Conservation (phyloP, 805 yeast species). For the Wickerhamomyces silvicola region DNA sequence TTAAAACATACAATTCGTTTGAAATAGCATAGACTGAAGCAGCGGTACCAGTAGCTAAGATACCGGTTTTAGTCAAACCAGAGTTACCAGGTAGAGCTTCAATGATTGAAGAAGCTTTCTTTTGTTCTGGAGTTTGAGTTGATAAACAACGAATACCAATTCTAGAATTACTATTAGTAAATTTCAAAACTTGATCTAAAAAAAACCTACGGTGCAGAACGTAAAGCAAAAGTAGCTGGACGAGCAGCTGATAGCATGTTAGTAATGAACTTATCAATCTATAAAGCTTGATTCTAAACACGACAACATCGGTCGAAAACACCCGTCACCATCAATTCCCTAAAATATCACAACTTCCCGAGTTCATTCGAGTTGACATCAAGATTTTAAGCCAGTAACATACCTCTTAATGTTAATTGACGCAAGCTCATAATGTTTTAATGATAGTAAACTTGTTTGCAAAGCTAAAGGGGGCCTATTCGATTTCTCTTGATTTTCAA, state of each 20-base stretch:
- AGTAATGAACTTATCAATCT: no score
- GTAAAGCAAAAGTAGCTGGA: constrained; percentile 25
- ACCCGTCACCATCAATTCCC: neutral
- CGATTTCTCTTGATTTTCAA: constrained; percentile 1
- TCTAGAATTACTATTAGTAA: constrained; percentile 19
- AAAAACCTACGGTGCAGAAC: constrained; percentile 27
- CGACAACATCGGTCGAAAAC: neutral
- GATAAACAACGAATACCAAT: constrained; percentile 63
- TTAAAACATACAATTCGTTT: constrained; percentile 85
- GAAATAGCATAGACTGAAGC: constrained; percentile 92
- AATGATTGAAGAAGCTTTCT: constrained; percentile 85
- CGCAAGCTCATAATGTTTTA: constrained; percentile 17
- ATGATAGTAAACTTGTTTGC: neutral
- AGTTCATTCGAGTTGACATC: no score
- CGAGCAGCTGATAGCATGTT: constrained; percentile 13
- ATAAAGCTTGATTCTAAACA: neutral
- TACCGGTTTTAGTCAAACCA: constrained; percentile 85
- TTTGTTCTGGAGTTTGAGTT: constrained; percentile 67
- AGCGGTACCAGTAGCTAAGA: constrained; percentile 90
- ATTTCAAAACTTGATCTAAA: neutral
- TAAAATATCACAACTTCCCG: neutral
- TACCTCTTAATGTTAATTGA: constrained; percentile 25
- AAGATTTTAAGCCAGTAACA: no score
- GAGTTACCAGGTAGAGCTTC: constrained; percentile 92
- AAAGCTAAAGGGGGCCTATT: neutral